These are phyloP conservation scores for Blastobotrys serpentis DNA, from an alignment of 1,139 yeast genomes.

Conservation along the genomic window DNA sequence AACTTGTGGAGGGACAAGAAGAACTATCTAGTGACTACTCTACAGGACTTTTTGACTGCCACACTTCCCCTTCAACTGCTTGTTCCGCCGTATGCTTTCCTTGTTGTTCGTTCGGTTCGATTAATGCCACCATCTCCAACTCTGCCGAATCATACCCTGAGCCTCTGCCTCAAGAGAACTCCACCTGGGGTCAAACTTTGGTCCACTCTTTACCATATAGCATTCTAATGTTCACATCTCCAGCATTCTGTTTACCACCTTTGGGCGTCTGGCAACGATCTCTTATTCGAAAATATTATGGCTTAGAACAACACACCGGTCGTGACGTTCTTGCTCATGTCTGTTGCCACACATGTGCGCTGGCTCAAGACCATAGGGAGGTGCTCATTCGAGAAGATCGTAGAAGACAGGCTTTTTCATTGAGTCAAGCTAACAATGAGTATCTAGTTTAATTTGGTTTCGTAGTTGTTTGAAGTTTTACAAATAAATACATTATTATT, in stretches of 20 bases:
- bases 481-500: slow-evolving; percentile 6
- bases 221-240: slow-evolving; percentile 13
- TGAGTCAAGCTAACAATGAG: slow-evolving; percentile 1
- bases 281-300: slow-evolving; percentile 20
- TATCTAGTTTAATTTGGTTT: background rate
- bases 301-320: slow-evolving; percentile 13
- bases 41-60: slow-evolving; percentile 23
- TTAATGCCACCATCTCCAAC: slow-evolving; percentile 15
- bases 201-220: slow-evolving; percentile 18
- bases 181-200: background rate
- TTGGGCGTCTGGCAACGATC: slow-evolving; percentile 21
- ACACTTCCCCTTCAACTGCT: slow-evolving; percentile 15
- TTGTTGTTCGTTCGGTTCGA: slow-evolving; percentile 23
- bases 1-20: slow-evolving; percentile 3
- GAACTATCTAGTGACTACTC: slow-evolving; percentile 19
- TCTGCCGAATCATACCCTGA: slow-evolving; percentile 3
- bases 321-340: slow-evolving; percentile 20
- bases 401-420: slow-evolving; percentile 4
- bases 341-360: slow-evolving; percentile 23
- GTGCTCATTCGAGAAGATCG: slow-evolving; percentile 20
- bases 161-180: slow-evolving; percentile 3
- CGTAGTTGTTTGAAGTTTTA: background rate
- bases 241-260: slow-evolving; percentile 12
- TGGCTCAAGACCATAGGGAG: slow-evolving; percentile 27
- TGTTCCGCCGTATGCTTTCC: slow-evolving; percentile 22